Conservation (phyloP, 306 rosid species). For the Oemleria cerasiformis region DNA sequence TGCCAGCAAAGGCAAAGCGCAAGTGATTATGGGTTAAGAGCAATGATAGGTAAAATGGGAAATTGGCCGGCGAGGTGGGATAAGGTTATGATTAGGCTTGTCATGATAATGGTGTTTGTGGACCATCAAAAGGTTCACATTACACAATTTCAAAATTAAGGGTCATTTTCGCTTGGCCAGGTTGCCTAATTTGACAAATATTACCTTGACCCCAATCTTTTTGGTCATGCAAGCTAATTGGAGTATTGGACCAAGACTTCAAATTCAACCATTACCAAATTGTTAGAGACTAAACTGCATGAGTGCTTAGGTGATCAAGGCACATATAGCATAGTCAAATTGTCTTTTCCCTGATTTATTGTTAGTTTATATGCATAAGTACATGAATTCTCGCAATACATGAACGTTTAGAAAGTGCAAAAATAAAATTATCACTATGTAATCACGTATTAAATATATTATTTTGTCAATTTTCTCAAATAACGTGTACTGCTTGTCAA, state of each 20-base stretch:
- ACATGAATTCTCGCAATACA: no score
- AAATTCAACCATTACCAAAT: background rate
- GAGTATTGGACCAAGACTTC: background rate
- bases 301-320: background rate
- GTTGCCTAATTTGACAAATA: conserved; percentile 2
- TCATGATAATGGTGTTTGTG: background rate
- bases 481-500: no score
- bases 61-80: background rate
- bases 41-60: conserved; percentile 3
- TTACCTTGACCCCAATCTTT: background rate
- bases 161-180: conserved; percentile 16
- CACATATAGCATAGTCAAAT: no score
- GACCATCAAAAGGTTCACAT: conserved; percentile 11
- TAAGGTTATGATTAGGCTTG: conserved; percentile 22
- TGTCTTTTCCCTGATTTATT: no score
- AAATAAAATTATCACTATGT: no score
- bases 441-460: no score
- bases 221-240: background rate
- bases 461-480: no score
- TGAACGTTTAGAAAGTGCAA: no score
- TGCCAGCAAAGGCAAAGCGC: background rate
- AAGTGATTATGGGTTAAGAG: background rate
- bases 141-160: conserved; percentile 1
- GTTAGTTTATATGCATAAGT: no score
- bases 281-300: background rate